Base-by-base conservation (phyloP, 2,329 filamentous ascomycete genomes). In the Sporothrix mexicana region DNA sequence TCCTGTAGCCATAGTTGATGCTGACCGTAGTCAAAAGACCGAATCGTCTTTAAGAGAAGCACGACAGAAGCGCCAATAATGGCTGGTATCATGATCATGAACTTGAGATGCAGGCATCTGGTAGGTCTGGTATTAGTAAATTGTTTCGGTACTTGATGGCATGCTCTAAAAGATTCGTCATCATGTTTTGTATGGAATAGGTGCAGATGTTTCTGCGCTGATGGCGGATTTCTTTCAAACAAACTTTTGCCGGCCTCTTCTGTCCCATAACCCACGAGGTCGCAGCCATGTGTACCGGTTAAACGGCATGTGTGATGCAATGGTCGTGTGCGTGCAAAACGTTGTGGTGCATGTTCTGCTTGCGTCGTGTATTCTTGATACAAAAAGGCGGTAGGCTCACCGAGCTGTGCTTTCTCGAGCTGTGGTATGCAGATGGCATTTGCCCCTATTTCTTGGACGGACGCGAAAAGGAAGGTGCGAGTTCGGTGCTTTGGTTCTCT, bases 341-440 rank as follows among this genome's bases (percentile, higher is more conserved):
- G 41, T 66, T 66, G 41, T 25, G n/a, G 25, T 66, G 41, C 61
- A 47, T 47, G 61, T 13, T 10, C 61, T 45, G 61, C 61, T 47
- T 66, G 41, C 47, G 61, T 43, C 47, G 61, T 66, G 20, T 9
- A 66, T 13, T 45, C 41, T 47, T 15, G 3, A 3, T 7, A 13
- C 17, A 23, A 15, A 47, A 66, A 7, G 15, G 30, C n/a, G 20
- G 41, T 25, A 20, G 25, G 41, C 47, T 43, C n/a, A 23, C 61
- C 41, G 41, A 47, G 6, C 13, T 9, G 61, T 15, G 61, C 20
- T 47, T 45, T 12, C 25, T 66, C 8, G 12, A 7, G 41, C 25
- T 47, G 10, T 23, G 12, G 20, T 1, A 47, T 7, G 36, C 36
- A 5, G 17, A 23, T 64, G 4, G 41, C 2, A 47, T 20, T 45